Conservation (phyloP, 176 grass and related monocot species). For the Eragrostis nindensis region DNA sequence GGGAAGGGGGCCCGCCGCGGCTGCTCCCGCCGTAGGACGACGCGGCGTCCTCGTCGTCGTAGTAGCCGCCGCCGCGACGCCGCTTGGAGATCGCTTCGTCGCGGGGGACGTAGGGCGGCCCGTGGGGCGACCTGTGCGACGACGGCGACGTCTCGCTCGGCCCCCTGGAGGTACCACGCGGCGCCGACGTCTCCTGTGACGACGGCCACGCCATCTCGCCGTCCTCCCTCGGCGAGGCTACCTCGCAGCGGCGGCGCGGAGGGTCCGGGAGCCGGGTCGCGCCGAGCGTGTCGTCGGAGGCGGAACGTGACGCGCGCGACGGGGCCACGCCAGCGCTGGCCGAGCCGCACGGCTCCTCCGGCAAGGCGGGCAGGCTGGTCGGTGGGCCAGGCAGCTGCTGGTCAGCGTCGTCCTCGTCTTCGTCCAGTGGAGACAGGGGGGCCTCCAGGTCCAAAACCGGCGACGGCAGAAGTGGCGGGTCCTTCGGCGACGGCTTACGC, state of each 20-base stretch:
- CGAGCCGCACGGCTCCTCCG: neutral
- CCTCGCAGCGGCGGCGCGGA: neutral
- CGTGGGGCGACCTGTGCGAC: neutral
- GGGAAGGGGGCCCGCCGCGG: neutral
- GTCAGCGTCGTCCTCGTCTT: neutral
- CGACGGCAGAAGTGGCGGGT: neutral
- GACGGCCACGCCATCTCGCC: neutral
- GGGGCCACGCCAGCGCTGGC: neutral
- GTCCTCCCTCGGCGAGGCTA: neutral
- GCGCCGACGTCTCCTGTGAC: neutral
- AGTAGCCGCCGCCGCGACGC: neutral
- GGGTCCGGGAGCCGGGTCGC: neutral
- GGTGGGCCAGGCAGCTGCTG: neutral
- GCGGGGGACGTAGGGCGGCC: neutral
- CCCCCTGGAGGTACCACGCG: neutral
- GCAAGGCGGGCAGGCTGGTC: neutral
- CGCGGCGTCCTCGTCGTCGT: neutral
- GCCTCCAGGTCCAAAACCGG: conserved; percentile 29
- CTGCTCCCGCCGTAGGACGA: neutral
- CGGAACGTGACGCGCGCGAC: neutral
- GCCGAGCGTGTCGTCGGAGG: neutral
- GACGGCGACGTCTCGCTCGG: conserved; percentile 14
- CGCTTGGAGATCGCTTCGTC: neutral
- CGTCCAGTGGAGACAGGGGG: conserved; percentile 23
- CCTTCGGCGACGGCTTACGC: neutral